phyloP scores from a whole-genome alignment of 106 monocot species.

The Dendrobium nobile region DNA sequence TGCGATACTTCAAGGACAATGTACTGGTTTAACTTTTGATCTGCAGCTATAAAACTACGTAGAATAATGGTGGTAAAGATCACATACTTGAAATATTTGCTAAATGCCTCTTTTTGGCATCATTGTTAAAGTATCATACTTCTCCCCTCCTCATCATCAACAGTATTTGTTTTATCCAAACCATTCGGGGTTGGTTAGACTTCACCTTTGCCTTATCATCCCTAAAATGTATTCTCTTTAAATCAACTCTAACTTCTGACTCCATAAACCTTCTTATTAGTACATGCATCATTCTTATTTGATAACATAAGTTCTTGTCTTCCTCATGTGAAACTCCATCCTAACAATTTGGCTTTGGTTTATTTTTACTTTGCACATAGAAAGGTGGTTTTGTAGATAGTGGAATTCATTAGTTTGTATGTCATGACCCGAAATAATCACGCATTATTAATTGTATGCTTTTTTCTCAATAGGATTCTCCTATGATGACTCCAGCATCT shows the following conservation, averaged over 20 bases:
- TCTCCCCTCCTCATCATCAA: background rate
- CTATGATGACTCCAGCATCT: conserved; percentile 58
- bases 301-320: too few relatives aligned
- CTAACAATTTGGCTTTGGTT: background rate
- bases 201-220: background rate
- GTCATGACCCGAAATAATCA: background rate
- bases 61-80: too few relatives aligned
- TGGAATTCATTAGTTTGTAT: background rate
- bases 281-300: background rate
- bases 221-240: background rate
- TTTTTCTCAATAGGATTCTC: conserved; percentile 38
- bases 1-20: background rate
- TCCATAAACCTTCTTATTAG: background rate
- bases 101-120: background rate
- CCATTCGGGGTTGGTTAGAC: background rate
- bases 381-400: background rate
- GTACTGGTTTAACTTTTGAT: background rate
- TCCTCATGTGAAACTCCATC: background rate
- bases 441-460: background rate
- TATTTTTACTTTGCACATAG: background rate
- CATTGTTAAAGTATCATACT: background rate
- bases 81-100: background rate
- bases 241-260: background rate
- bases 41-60: background rate
- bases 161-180: background rate